phyloP scores from a whole-genome alignment of 2,329 filamentous ascomycete genomes.

The Penicillium sp. region DNA sequence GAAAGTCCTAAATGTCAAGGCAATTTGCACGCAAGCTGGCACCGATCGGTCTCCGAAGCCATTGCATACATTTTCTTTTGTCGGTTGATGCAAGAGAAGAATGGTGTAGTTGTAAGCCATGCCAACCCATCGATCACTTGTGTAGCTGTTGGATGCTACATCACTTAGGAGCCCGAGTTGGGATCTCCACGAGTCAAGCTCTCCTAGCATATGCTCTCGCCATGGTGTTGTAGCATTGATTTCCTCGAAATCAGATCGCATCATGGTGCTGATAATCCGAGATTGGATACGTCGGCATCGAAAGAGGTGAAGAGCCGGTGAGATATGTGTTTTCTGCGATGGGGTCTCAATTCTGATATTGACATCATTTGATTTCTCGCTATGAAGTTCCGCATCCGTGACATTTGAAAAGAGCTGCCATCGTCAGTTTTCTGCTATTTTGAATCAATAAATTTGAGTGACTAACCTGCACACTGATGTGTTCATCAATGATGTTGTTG shows the following conservation, averaged over 20 bases:
- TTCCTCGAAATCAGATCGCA: slow-evolving; percentile 14
- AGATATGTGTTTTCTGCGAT: slow-evolving; percentile 17
- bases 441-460: background rate
- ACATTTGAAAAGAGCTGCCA: slow-evolving; percentile 17
- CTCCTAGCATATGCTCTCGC: slow-evolving; percentile 16
- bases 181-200: slow-evolving; percentile 16
- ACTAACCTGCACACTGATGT: slow-evolving; percentile 15
- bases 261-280: slow-evolving; percentile 15
- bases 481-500: slow-evolving; percentile 15
- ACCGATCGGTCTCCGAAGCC: slow-evolving; percentile 12
- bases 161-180: slow-evolving; percentile 15
- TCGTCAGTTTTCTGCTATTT: background rate
- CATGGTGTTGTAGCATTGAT: slow-evolving; percentile 10
- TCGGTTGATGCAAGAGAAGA: slow-evolving; percentile 15
- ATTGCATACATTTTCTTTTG: slow-evolving; percentile 10
- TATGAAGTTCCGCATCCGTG: slow-evolving; percentile 9
- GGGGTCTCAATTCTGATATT: slow-evolving; percentile 1
- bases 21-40: slow-evolving; percentile 11
- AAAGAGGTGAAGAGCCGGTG: slow-evolving; percentile 16
- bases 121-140: slow-evolving; percentile 18
- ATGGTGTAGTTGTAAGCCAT: slow-evolving; percentile 22
- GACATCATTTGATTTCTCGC: background rate
- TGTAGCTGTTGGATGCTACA: slow-evolving; percentile 13
- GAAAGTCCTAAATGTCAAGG: slow-evolving; percentile 17
- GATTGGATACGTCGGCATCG: slow-evolving; percentile 19